Base-by-base conservation (phyloP, 1,139 yeast species). In the Meyerozyma guilliermondii region DNA sequence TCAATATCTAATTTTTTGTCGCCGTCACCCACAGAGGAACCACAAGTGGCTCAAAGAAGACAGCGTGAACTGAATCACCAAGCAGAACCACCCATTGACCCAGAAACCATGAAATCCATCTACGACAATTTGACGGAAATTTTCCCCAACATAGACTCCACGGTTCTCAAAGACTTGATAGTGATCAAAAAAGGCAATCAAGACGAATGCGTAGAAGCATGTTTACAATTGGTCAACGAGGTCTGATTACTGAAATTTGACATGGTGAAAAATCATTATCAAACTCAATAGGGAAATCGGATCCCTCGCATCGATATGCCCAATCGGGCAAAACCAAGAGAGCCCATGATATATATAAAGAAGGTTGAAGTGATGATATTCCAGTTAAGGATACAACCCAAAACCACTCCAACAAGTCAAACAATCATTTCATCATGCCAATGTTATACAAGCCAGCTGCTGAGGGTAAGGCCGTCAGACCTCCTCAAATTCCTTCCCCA, bases 121-220 rank as follows among this genome's bases (percentile, higher is more conserved):
- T 68, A 61, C 40, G 65, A 65, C 4, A 76, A 78, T 2, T 66
- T 89, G 40, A 66, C 66, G 26, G 82, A 81, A 43, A 86, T 89
- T 79, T 88, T 89, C 62, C 95, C 96, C 1, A 69, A 68, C 30
- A 65, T 88, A 46, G 96, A 88, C 51, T 66, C 67, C 34, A 83
- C 78, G 1, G 68, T 89, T 1, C 71, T 89, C 41, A 78, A 73
- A 42, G 96, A 89, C 56, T 83, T 89, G 4, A 74, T 87, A 24
- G 65, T 68, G 2, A 79, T 83, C 59, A 84, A 83, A 55, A 74
- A 80, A 43, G 86, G 87, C 18, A 71, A 84, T 41, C 73, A 86
- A 17, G 95, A 91, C 22, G 76, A 75, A 8, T 84, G 92, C 41
- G 85, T 88, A 3, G 96, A 88, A 55, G 80, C 83, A 5, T 71